A percentile compares a stretch with the other conserved stretches of the same genome.
These are phyloP conservation scores for Coniella vitis DNA, from an alignment of 2,329 filamentous ascomycete genomes.

Conservation along the genomic window DNA sequence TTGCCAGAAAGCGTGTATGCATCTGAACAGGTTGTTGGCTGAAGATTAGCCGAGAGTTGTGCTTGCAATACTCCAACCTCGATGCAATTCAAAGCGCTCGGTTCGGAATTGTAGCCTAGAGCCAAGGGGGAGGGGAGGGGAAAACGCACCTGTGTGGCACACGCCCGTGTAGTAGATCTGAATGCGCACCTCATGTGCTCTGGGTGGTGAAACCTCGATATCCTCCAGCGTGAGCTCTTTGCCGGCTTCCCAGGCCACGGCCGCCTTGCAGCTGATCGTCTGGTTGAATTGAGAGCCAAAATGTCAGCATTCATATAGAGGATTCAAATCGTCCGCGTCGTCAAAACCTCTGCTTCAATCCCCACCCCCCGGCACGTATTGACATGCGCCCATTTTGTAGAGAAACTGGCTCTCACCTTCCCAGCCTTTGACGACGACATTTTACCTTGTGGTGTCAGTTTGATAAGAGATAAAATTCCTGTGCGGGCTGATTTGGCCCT, in stretches of 20 bases:
- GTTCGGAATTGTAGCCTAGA: neutral
- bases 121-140: conserved; percentile 14
- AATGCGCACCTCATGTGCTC: conserved; percentile 92
- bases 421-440: conserved; percentile 16
- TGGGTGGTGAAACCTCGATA: conserved; percentile 82
- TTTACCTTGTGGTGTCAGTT: neutral
- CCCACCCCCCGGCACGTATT: neutral
- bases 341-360: no score
- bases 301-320: neutral
- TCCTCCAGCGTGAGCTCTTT: conserved; percentile 86
- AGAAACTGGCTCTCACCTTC: conserved; percentile 3
- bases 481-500: neutral
- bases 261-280: conserved; percentile 53
- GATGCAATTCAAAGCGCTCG: neutral
- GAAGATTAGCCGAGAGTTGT: no score
- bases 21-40: conserved; percentile 47
- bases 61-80: no score
- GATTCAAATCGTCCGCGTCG: no score
- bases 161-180: conserved; percentile 97
- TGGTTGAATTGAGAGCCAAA: neutral
- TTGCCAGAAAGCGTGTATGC: conserved; percentile 94
- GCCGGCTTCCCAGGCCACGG: conserved; percentile 94
- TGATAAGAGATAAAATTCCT: neutral
- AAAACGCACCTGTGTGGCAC: conserved; percentile 66
- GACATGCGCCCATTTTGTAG: neutral